Percentiles rank a stretch among this genome's conserved stretches.
phyloP scores from a whole-genome alignment of 1,284 basidiomycete genomes.

The Fistulina hepatica region DNA sequence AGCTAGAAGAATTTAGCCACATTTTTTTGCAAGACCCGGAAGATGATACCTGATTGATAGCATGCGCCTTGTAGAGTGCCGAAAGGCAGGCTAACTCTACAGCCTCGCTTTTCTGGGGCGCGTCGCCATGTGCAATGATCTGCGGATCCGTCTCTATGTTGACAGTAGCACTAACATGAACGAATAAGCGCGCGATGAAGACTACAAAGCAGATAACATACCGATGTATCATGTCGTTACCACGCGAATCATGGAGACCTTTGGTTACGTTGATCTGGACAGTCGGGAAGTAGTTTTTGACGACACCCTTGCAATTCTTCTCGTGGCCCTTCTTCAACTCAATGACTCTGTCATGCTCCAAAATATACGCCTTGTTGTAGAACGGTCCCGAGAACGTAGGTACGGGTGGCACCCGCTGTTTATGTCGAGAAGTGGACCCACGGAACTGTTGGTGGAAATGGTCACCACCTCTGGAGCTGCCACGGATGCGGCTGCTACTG shows the following conservation, averaged over 20 bases:
- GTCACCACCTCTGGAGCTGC: not conserved
- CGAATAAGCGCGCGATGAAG: no score
- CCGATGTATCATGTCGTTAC: not conserved
- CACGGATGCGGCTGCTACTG: slow-evolving; percentile 10
- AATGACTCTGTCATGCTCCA: slow-evolving; percentile 2
- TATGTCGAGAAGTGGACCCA: not conserved
- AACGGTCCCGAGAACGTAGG: slow-evolving; percentile 5
- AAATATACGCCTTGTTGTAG: slow-evolving; percentile 6
- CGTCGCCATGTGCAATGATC: slow-evolving; percentile 54
- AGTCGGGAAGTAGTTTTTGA: slow-evolving; percentile 15
- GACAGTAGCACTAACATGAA: slow-evolving; percentile 36
- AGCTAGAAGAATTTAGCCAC: slow-evolving; percentile 21
- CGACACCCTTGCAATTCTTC: not conserved
- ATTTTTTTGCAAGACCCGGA: not conserved
- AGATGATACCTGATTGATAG: slow-evolving; percentile 41
- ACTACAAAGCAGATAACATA: no score
- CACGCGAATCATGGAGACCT: not conserved
- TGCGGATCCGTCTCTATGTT: slow-evolving; percentile 32
- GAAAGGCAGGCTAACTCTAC: slow-evolving; percentile 69
- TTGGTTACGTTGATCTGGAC: not conserved
- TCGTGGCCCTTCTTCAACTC: not conserved
- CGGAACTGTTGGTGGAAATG: slow-evolving; percentile 1
- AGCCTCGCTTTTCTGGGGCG: slow-evolving; percentile 54
- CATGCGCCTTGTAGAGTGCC: slow-evolving; percentile 58
- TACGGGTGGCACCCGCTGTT: not conserved